Base-by-base conservation (phyloP, 1,284 basidiomycete species). In the Cryptococcus deneoformans region DNA sequence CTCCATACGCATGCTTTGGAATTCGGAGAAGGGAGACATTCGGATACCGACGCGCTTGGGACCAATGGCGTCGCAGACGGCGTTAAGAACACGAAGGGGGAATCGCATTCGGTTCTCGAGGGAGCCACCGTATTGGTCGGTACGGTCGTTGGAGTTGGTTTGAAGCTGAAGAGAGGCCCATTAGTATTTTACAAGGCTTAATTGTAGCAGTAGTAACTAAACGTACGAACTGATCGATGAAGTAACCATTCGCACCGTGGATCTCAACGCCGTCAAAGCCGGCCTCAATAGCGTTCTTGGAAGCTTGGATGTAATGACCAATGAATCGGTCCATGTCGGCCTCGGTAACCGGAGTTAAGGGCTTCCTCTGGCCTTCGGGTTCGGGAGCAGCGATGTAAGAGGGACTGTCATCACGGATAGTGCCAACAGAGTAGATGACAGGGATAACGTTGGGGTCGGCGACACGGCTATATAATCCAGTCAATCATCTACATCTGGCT, bases 261-360 rank as follows among this genome's bases (percentile, higher is more conserved):
- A 80, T 66, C 76, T 87, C 85, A 37, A 86, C 82, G 38, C 85
- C 85, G 64, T 88, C 86, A 62, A 87, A 86, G 0, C 85, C 86
- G 29, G 85, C 84, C 64, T 80, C 78, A 49, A 83, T 80, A 3
- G 85, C 84, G 56, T 82, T 82, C 10, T 74, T 54, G 0, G 84
- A 84, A 0, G 83, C 78, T 2, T 77, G 65, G 43, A 74, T 79
- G 70, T 81, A 87, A 51, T 80, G 70, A 0, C 71, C 76, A 42
- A 85, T 72, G 53, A 82, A 80, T 7, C 67, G 61, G 43, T 72
- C 63, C 46, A 77, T 76, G 53, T 78, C 77, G 40, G 68, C 67
- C 34, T 62, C 58, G 6, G 67, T 63, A 54, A 68, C 24, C 24
- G 60, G 36, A 6, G 53, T 50, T 29, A 52, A 50, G 29, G 58